Percentiles rank a stretch among this genome's conserved stretches.
These are phyloP conservation scores for Microbotryomycetes sp. DNA, from an alignment of 1,284 basidiomycete species.

Conservation along the genomic window DNA sequence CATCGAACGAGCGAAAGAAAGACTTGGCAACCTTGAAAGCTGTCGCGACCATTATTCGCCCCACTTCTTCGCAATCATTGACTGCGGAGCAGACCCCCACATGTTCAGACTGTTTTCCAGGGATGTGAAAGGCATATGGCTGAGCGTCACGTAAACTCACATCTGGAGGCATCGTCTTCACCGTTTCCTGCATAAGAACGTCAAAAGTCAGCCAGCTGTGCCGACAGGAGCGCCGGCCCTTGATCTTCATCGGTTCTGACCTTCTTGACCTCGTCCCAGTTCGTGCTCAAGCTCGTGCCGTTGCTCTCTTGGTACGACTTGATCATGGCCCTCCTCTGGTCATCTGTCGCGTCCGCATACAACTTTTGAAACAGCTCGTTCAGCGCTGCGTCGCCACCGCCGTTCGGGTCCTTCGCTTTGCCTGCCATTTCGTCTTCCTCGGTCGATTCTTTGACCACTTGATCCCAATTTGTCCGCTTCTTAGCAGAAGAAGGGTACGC, in stretches of 20 bases:
- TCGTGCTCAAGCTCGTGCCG: constrained; percentile 80
- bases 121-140: background rate
- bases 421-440: constrained; percentile 34
- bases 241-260: constrained; percentile 25
- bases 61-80: constrained; percentile 34
- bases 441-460: constrained; percentile 57
- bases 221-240: background rate
- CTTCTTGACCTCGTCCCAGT: constrained; percentile 81
- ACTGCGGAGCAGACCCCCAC: too few species aligned
- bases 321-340: constrained; percentile 87
- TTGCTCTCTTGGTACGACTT: constrained; percentile 64
- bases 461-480: constrained; percentile 71
- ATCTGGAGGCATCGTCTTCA: constrained; percentile 32
- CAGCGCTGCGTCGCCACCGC: constrained; percentile 57
- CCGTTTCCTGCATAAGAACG: constrained; percentile 8
- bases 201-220: background rate
- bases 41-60: background rate
- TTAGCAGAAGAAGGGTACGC: constrained; percentile 37
- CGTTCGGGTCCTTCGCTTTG: constrained; percentile 69
- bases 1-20: too few species aligned
- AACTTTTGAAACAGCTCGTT: constrained; percentile 50
- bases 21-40: background rate
- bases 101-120: background rate
- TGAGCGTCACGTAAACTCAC: constrained; percentile 4
- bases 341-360: constrained; percentile 68